These are phyloP conservation scores for Cryphonectria radicalis DNA, from an alignment of 2,329 filamentous ascomycete species.

Conservation along the genomic window DNA sequence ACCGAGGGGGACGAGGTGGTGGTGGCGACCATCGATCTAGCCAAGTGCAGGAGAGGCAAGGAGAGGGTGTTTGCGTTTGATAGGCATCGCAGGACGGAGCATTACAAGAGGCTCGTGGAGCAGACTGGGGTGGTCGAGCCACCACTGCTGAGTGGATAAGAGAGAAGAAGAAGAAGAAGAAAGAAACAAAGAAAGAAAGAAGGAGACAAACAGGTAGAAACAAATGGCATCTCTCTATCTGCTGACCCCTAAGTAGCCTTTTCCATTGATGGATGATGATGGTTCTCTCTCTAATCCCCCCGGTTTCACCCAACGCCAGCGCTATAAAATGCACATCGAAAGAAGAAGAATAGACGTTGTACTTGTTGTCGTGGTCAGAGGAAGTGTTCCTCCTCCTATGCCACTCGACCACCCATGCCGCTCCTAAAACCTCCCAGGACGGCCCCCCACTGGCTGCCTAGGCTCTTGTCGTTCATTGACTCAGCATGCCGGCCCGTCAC, in stretches of 20 bases:
- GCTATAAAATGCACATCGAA: slow-evolving; percentile 3
- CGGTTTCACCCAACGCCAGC: slow-evolving; percentile 10
- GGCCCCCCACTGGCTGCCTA: slow-evolving; percentile 52
- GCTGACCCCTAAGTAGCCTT: background rate
- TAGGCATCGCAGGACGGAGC: slow-evolving; percentile 48
- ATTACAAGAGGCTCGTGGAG: slow-evolving; percentile 45
- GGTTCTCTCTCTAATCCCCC: slow-evolving; percentile 3
- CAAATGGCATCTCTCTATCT: background rate
- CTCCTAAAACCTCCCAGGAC: slow-evolving; percentile 57
- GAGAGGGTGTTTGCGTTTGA: slow-evolving; percentile 52
- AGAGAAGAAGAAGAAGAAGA: background rate
- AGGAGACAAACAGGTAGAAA: background rate
- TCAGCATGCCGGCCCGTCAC: slow-evolving; percentile 65
- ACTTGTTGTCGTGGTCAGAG: background rate
- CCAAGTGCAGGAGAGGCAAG: slow-evolving; percentile 51
- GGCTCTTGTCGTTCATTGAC: slow-evolving; percentile 47
- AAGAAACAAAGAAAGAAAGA: background rate
- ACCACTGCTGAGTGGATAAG: slow-evolving; percentile 29
- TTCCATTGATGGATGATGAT: background rate
- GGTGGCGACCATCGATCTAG: slow-evolving; percentile 54
- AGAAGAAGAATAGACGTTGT: background rate
- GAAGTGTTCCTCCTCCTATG: background rate
- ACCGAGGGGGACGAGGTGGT: slow-evolving; percentile 55
- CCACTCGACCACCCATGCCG: slow-evolving; percentile 43
- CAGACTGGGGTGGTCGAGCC: slow-evolving; percentile 45